A percentile compares a stretch with the other conserved stretches of the same genome.
phyloP scores from a whole-genome alignment of 306 rosid species.

The Delonix regia region DNA sequence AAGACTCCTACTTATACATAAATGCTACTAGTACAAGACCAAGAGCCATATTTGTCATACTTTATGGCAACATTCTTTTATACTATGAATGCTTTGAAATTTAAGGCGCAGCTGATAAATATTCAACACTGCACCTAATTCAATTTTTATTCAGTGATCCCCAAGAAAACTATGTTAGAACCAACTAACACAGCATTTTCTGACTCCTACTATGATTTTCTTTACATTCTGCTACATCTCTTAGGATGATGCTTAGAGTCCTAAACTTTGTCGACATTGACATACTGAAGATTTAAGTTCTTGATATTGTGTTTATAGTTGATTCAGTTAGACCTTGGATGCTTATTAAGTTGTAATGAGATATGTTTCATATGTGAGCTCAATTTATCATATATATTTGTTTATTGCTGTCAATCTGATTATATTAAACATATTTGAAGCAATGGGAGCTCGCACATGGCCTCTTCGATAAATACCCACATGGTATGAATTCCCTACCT shows the following conservation, averaged over 20 bases:
- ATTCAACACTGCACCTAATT: not conserved
- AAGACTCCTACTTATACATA: not conserved
- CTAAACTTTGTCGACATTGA: not conserved
- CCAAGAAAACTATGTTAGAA: not conserved
- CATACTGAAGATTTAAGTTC: not conserved
- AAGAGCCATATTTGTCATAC: not conserved
- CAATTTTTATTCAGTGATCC: not conserved
- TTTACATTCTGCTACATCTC: not conserved
- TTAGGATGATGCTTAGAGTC: not conserved
- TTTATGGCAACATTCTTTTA: not conserved
- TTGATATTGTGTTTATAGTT: too few species aligned
- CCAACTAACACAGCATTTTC: not conserved
- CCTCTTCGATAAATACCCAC: too few species aligned
- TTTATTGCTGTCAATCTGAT: too few species aligned
- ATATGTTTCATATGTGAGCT: too few species aligned
- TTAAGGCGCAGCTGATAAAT: not conserved
- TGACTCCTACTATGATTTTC: not conserved
- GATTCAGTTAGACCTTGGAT: too few species aligned
- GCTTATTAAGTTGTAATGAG: too few species aligned
- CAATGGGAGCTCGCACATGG: too few species aligned
- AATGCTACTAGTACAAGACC: not conserved
- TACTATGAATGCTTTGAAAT: not conserved
- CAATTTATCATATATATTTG: too few species aligned
- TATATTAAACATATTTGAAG: too few species aligned
- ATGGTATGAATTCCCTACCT: too few species aligned